phyloP scores from a whole-genome alignment of 148 eudicot genomes.

The Silene conica region DNA sequence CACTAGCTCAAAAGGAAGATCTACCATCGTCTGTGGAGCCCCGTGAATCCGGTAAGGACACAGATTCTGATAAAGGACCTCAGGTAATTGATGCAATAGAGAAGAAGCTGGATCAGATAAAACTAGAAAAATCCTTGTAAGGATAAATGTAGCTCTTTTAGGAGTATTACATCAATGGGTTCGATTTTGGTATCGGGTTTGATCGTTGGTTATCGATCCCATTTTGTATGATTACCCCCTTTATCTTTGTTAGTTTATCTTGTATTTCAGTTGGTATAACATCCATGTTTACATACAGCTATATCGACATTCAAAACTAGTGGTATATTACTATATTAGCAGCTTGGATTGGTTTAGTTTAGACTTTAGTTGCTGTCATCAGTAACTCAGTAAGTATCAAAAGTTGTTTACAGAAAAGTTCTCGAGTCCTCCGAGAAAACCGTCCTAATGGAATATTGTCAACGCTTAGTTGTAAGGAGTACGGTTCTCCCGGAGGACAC shows the following conservation, averaged over 20 bases:
- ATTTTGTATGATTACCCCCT: constrained; percentile 19
- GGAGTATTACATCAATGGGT: constrained; percentile 29
- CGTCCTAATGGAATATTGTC: no score
- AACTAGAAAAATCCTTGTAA: constrained; percentile 37
- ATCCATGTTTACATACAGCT: constrained; percentile 17
- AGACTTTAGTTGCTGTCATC: constrained; percentile 4
- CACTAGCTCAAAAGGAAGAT: constrained; percentile 32
- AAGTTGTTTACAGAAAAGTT: neutral
- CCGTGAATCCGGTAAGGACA: constrained; percentile 16
- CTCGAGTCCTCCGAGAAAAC: no score
- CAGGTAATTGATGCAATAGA: constrained; percentile 37
- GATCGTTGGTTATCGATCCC: constrained; percentile 20
- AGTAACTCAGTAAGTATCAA: neutral
- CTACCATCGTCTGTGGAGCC: constrained; percentile 14
- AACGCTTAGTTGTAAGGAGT: no score
- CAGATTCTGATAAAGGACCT: constrained; percentile 5
- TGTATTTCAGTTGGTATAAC: constrained; percentile 22
- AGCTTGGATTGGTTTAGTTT: constrained; percentile 20
- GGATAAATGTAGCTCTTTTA: constrained; percentile 28
- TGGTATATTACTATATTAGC: constrained; percentile 14
- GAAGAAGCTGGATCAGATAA: constrained; percentile 51
- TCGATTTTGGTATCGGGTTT: constrained; percentile 29
- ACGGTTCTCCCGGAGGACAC: no score
- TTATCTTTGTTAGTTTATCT: constrained; percentile 1
- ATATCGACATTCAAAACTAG: constrained; percentile 13